Conservation (phyloP, 176 grass and related monocot genomes). For the Juncus effusus region DNA sequence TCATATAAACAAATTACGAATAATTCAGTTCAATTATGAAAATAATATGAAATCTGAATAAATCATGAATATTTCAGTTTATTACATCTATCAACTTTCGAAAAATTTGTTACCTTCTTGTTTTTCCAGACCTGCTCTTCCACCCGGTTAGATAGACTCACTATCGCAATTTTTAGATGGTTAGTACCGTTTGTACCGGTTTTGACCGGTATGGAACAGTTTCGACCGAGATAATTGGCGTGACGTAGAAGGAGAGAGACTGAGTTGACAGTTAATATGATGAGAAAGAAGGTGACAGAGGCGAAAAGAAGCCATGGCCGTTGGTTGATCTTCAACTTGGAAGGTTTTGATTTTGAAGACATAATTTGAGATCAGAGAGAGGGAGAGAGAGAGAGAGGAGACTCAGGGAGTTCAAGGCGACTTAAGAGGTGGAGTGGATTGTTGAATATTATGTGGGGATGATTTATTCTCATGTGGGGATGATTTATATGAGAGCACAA, state of each 20-base stretch:
- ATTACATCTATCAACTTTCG: too few species aligned
- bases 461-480: too few species aligned
- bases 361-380: too few species aligned
- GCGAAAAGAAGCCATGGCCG: constrained; percentile 21
- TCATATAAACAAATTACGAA: too few species aligned
- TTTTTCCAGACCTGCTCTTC: constrained; percentile 24
- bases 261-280: neutral
- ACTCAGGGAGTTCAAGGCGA: too few species aligned
- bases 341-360: neutral
- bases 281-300: constrained; percentile 1
- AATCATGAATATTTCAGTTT: too few species aligned
- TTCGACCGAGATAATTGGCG: constrained; percentile 34
- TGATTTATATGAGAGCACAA: too few species aligned
- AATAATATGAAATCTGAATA: too few species aligned
- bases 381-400: too few species aligned
- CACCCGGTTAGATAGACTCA: constrained; percentile 26
- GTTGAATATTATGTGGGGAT: too few species aligned
- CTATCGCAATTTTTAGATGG: constrained; percentile 29
- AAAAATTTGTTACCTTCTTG: neutral
- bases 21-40: too few species aligned
- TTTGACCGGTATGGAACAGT: neutral
- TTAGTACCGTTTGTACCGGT: neutral
- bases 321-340: constrained; percentile 7
- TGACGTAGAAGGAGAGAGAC: constrained; percentile 10
- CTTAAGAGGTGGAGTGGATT: too few species aligned